phyloP scores from a whole-genome alignment of 805 yeast species.

The Myxozyma vanderwaltii region DNA sequence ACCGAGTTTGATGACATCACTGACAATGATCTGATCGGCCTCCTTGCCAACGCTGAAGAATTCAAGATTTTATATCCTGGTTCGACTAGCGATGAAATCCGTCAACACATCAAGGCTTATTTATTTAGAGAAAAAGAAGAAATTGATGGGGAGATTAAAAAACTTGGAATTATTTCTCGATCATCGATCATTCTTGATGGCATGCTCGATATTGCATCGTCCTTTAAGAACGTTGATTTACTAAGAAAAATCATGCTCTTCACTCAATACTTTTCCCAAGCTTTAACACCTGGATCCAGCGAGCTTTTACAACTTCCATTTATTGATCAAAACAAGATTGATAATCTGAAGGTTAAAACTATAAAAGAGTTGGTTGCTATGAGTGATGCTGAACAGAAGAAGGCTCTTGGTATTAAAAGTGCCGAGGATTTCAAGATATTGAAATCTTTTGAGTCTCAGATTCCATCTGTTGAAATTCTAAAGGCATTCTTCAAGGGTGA shows the following conservation, averaged over 20 bases:
- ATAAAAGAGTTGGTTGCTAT: slow-evolving; percentile 12
- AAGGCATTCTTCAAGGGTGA: slow-evolving; percentile 30
- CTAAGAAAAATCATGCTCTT: slow-evolving; percentile 16
- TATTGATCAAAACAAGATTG: slow-evolving; percentile 49
- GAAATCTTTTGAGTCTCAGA: slow-evolving; percentile 25
- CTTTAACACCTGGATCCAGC: slow-evolving; percentile 26
- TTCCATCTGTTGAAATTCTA: slow-evolving; percentile 26
- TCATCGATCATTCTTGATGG: slow-evolving; percentile 70
- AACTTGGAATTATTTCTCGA: slow-evolving; percentile 58
- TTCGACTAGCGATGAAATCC: slow-evolving; percentile 52
- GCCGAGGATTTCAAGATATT: slow-evolving; percentile 26
- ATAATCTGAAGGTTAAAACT: neutral
- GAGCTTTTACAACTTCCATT: slow-evolving; percentile 76
- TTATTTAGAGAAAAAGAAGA: slow-evolving; percentile 53
- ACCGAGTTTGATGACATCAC: slow-evolving; percentile 55
- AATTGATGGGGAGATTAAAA: slow-evolving; percentile 46
- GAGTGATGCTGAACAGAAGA: slow-evolving; percentile 40
- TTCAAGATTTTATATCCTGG: slow-evolving; percentile 50
- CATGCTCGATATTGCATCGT: slow-evolving; percentile 76
- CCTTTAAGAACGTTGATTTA: slow-evolving; percentile 69
- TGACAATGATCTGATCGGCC: slow-evolving; percentile 56
- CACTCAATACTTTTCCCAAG: slow-evolving; percentile 30
- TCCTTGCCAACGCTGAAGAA: slow-evolving; percentile 71
- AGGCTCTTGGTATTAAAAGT: slow-evolving; percentile 26
- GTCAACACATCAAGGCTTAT: slow-evolving; percentile 57